phyloP scores from a whole-genome alignment of 805 yeast genomes.

The Metschnikowia santaceciliae region DNA sequence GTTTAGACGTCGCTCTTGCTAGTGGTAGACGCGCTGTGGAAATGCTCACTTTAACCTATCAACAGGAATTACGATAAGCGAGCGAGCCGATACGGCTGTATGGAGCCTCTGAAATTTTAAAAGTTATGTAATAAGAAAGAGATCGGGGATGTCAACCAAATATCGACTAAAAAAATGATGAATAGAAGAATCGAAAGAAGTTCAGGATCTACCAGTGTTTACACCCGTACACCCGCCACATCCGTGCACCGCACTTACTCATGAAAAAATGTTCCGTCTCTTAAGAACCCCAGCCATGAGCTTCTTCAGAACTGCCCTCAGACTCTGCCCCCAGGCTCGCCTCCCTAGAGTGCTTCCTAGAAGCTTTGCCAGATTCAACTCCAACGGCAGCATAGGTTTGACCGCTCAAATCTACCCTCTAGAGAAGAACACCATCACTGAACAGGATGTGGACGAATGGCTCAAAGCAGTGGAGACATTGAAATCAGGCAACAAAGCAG shows the following conservation, averaged over 20 bases:
- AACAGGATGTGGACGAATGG: constrained; percentile 46
- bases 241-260: constrained; percentile 1
- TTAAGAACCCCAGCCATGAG: constrained; percentile 8
- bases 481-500: constrained; percentile 30
- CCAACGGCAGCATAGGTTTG: constrained; percentile 16
- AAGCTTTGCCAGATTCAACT: constrained; percentile 5
- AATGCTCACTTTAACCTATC: neutral
- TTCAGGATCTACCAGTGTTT: neutral
- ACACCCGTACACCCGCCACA: neutral
- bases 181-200: neutral
- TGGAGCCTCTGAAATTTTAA: neutral
- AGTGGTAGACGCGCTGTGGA: neutral
- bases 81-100: neutral
- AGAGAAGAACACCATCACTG: constrained; percentile 34
- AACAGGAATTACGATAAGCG: neutral
- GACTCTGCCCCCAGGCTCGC: constrained; percentile 5
- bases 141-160: neutral
- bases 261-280: constrained; percentile 4
- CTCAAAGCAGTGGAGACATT: constrained; percentile 40
- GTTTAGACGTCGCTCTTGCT: neutral
- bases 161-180: neutral
- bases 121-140: too few relatives aligned
- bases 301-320: constrained; percentile 10
- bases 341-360: neutral
- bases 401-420: constrained; percentile 38